Evolutionary conservation across 768 basidiomycete species (phyloP), one percentile per base, ranked within the genome.

Genomic region (Suillus placidus): DNA sequence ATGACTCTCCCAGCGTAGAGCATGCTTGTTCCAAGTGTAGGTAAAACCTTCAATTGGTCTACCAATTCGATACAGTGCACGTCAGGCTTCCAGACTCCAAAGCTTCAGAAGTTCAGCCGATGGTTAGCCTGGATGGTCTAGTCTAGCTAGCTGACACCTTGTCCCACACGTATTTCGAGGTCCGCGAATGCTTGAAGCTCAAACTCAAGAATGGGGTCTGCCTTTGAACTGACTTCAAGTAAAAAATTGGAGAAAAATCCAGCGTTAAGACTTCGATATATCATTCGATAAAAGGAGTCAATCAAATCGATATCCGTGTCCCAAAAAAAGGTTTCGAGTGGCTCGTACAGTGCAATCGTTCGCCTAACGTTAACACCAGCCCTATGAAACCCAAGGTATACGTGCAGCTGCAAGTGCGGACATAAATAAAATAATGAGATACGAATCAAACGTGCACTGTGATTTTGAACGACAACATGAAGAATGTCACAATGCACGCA

Each of bases 401-500:
- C 30, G 58, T 42, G 58, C 26, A 42, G 12, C 26, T 32, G 58
- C 58, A 30, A 26, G 26, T 30, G 40, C 10, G 12, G 32, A 30
- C 26, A 60, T 60, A 60, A 60, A 42, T 42, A 60, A 30, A 42
- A 42, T 26, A 40, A 60, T 32, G 38, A 60, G 42, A 40, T 30
- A 42, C 23, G 58, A 42, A 60, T 60, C 58, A 32, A 42, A 7
- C 38, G 26, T 60, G 58, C 30, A 60, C 40, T 42, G 58, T 60
- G 58, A 40, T 58, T 32, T 60, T 30, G 30, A 42, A 20, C 40
- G 58, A 60, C 26, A 60, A 60, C 26, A 60, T 30, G 58, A 30
- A 60, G 40, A 37, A 32, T 60, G 6, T 60, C 58, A 60, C 58
- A 43, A 60, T 60, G 58, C 58, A 60, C 40, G 30, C 6, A 42